phyloP scores from a whole-genome alignment of 495 filamentous ascomycete species.

The Podospora comata region DNA sequence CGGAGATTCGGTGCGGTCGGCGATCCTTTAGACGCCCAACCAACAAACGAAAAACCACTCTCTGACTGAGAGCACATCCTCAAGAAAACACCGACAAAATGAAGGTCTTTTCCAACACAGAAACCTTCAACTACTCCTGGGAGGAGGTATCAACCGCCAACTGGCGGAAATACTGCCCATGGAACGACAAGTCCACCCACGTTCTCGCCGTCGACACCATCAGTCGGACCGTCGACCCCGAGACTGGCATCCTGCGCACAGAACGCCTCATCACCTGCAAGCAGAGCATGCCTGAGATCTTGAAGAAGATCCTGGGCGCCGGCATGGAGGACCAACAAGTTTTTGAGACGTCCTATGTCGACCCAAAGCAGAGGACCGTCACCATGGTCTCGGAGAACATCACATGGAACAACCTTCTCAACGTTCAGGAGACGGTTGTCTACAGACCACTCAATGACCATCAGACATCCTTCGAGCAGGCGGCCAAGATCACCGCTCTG shows the following conservation, averaged over 20 bases:
- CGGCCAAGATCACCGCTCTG: slow-evolving; percentile 86
- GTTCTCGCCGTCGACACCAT: slow-evolving; percentile 93
- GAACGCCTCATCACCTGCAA: slow-evolving; percentile 95
- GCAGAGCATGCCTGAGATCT: slow-evolving; percentile 85
- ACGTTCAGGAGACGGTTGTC: slow-evolving; percentile 82
- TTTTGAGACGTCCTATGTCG: slow-evolving; percentile 93
- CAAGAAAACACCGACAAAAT: slow-evolving; percentile 50
- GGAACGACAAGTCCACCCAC: slow-evolving; percentile 94
- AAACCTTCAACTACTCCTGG: slow-evolving; percentile 96
- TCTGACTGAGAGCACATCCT: neutral
- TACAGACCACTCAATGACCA: slow-evolving; percentile 66
- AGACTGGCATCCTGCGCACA: slow-evolving; percentile 86
- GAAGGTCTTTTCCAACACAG: slow-evolving; percentile 88
- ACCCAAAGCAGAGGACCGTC: slow-evolving; percentile 73
- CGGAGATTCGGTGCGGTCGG: slow-evolving; percentile 21
- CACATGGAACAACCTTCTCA: slow-evolving; percentile 82
- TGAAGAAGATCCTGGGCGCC: slow-evolving; percentile 69
- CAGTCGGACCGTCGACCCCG: slow-evolving; percentile 71
- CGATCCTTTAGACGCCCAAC: neutral
- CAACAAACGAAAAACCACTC: slow-evolving; percentile 4
- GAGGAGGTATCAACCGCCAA: slow-evolving; percentile 98
- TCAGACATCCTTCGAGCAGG: slow-evolving; percentile 78
- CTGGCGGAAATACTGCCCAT: slow-evolving; percentile 97
- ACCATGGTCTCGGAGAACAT: slow-evolving; percentile 93
- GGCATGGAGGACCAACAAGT: slow-evolving; percentile 71